Base-by-base conservation (phyloP, 768 basidiomycete species). In the Russula foetens region DNA sequence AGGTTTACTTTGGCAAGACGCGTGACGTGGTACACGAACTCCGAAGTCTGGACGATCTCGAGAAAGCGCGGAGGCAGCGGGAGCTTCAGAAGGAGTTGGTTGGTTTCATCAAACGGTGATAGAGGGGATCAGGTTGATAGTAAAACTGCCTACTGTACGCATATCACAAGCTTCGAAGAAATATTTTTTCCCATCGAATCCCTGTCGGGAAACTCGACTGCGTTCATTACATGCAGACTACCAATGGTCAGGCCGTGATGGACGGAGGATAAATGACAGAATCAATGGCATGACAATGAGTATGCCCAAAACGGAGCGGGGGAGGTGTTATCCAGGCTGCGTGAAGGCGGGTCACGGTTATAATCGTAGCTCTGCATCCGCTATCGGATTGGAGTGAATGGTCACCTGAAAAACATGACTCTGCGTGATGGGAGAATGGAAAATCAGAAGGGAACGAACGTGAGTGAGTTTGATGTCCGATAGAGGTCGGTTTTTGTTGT, bases 1-100 rank as follows among this genome's bases (percentile, higher is more conserved):
- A 94, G 78, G 88, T 96, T 15, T 96, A 95, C 74, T 95, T 95
- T 75, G 92, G 93, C 41, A 97, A 98, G 77, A 98, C 96, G 51
- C 87, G 90, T 64, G 95, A 99, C 71, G 85, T 99, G 56, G 86
- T 97, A 19, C 90, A 90, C 67, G 94, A 97, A 70, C 80, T 99
- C 55, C 82, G 96, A 52, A 92, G 90, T 64, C 76, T 90, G 38
- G 89, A 90, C 51, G 92, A 96, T 66, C 77, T 94, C 52, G 92
- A 92, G 70, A 84, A 85, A 68, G 85, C 86, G 53, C 81, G 85
- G 59, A 81, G 81, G 71, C 89, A 94, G 71, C 82, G 84, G 57
- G 88, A 93, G 67, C 75, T 98, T 53, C 91, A 97, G 75, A 92
- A 88, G 67, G 95, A 98, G 73, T 79, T 98, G 56, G 89, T 86